Percentiles rank a stretch among this genome's conserved stretches.
Conservation (phyloP, 441 rosid species). For the Erodium texanum region DNA sequence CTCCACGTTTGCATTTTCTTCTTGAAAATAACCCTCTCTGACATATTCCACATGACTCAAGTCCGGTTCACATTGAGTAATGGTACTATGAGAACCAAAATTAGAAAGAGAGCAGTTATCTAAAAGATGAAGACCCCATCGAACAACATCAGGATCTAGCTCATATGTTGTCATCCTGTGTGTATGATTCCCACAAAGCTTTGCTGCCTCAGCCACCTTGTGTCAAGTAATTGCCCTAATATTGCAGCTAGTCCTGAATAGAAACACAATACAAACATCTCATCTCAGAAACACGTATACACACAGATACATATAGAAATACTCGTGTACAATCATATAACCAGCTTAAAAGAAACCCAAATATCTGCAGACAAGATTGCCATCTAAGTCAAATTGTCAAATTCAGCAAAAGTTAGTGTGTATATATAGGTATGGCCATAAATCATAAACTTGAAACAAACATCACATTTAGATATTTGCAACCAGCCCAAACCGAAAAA, state of each 20-base stretch:
- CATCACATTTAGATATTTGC: not conserved
- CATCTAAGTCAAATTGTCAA: not conserved
- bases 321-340: not conserved
- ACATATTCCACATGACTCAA: slow-evolving; percentile 39
- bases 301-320: not conserved
- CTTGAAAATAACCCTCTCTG: slow-evolving; percentile 49
- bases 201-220: not conserved
- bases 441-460: not conserved
- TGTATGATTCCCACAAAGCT: slow-evolving; percentile 10
- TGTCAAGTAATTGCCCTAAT: not conserved
- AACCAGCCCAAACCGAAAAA: not conserved
- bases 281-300: not conserved
- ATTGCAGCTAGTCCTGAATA: not conserved
- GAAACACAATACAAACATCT: not conserved
- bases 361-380: not conserved
- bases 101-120: slow-evolving; percentile 48
- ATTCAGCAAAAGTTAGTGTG: not conserved
- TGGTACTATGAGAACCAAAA: slow-evolving; percentile 40
- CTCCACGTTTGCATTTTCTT: slow-evolving; percentile 32
- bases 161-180: slow-evolving; percentile 29
- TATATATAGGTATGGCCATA: not conserved
- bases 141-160: slow-evolving; percentile 65
- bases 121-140: slow-evolving; percentile 73
- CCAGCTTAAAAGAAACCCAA: not conserved
- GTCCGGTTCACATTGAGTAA: slow-evolving; percentile 44